A percentile compares a stretch with the other conserved stretches of the same genome.
Conservation (phyloP, 306 rosid species). For the Ceratonia siliqua region DNA sequence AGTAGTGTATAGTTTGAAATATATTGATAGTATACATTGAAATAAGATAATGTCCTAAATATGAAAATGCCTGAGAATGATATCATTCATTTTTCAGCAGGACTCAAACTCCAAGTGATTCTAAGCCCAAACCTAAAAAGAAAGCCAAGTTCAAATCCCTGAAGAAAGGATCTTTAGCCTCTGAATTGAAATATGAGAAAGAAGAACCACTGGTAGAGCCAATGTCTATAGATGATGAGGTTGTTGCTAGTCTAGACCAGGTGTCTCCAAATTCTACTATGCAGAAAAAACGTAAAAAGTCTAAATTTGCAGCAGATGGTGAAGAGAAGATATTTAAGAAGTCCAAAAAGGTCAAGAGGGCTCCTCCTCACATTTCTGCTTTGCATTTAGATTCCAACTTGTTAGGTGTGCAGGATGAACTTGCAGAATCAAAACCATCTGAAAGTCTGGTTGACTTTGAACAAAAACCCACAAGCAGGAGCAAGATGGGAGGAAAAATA, state of each 20-base stretch:
- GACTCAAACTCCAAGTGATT: slow-evolving; percentile 57
- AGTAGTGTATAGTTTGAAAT: slow-evolving; percentile 24
- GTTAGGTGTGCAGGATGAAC: slow-evolving; percentile 58
- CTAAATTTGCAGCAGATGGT: slow-evolving; percentile 45
- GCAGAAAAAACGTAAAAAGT: slow-evolving; percentile 77
- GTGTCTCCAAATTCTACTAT: slow-evolving; percentile 55
- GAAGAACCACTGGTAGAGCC: slow-evolving; percentile 58
- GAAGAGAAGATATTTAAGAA: slow-evolving; percentile 66
- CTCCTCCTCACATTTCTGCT: slow-evolving; percentile 50
- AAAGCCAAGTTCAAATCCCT: slow-evolving; percentile 89
- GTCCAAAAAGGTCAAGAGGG: slow-evolving; percentile 77
- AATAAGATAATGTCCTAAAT: slow-evolving; percentile 12
- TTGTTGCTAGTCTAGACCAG: slow-evolving; percentile 43
- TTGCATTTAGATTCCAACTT: slow-evolving; percentile 63
- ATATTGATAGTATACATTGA: background rate
- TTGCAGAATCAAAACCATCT: slow-evolving; percentile 52
- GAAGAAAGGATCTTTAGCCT: slow-evolving; percentile 80
- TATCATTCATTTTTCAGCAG: slow-evolving; percentile 43
- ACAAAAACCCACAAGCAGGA: slow-evolving; percentile 65
- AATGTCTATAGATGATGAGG: slow-evolving; percentile 74
- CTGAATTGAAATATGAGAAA: slow-evolving; percentile 69
- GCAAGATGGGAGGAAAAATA: slow-evolving; percentile 90
- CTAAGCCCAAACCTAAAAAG: slow-evolving; percentile 80
- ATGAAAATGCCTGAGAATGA: slow-evolving; percentile 24
- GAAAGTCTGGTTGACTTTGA: slow-evolving; percentile 62